These are phyloP conservation scores for Rhamnella rubrinervis DNA, from an alignment of 331 rosid genomes.

Conservation along the genomic window DNA sequence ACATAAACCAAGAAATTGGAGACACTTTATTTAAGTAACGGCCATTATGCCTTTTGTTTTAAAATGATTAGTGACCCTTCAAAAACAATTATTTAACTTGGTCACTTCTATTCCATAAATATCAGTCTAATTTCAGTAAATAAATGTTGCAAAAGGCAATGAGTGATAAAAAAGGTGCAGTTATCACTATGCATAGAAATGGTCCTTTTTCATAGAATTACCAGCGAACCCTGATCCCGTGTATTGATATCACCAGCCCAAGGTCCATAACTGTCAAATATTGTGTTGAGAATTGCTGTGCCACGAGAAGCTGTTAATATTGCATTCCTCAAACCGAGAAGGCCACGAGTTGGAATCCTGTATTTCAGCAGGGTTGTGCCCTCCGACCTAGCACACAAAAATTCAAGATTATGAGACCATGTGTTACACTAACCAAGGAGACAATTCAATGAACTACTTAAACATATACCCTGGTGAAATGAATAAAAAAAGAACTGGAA, in stretches of 20 bases:
- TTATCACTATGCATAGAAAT: neutral
- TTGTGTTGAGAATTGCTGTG: slow-evolving; percentile 90
- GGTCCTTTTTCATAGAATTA: slow-evolving; percentile 30
- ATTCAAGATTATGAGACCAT: slow-evolving; percentile 4
- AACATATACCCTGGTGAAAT: no score
- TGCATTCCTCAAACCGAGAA: slow-evolving; percentile 89
- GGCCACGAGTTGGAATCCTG: slow-evolving; percentile 98
- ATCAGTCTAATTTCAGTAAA: neutral
- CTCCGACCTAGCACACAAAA: slow-evolving; percentile 61
- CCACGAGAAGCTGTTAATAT: slow-evolving; percentile 97
- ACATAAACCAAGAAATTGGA: neutral
- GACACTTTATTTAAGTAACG: neutral
- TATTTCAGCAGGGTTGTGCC: slow-evolving; percentile 82
- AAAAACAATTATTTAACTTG: neutral
- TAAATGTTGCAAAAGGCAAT: neutral
- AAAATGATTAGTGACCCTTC: neutral
- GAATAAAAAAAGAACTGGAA: no score
- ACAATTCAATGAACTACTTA: no score
- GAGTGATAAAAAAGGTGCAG: neutral
- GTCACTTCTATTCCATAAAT: neutral
- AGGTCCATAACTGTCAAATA: slow-evolving; percentile 82
- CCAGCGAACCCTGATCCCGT: slow-evolving; percentile 95
- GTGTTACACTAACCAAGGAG: no score
- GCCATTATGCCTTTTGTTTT: neutral
- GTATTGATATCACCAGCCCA: slow-evolving; percentile 97